A percentile compares a stretch with the other conserved stretches of the same genome.
phyloP scores from a whole-genome alignment of 192 early-diverging fungal genomes.

The Allomyces javanicus region DNA sequence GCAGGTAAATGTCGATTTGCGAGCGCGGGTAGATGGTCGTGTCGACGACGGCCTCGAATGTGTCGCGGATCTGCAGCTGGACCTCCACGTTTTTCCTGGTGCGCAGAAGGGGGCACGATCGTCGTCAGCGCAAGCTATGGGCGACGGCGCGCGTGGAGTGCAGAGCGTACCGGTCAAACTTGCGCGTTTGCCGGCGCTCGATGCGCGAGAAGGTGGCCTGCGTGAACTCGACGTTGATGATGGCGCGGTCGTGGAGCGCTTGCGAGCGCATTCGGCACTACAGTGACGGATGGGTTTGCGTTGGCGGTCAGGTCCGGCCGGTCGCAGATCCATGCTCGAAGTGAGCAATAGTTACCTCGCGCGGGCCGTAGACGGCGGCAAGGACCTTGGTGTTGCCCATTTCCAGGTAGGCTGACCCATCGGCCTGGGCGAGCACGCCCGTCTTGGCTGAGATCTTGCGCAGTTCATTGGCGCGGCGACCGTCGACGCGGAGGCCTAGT shows the following conservation, averaged over 20 bases:
- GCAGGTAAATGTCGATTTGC: slow-evolving; percentile 81
- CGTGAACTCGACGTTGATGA: slow-evolving; percentile 76
- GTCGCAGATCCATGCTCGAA: too few species aligned
- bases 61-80: slow-evolving; percentile 42
- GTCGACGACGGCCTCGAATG: slow-evolving; percentile 75
- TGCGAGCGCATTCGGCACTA: slow-evolving; percentile 34
- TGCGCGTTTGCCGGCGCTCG: slow-evolving; percentile 63
- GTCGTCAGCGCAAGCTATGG: background rate
- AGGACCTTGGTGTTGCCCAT: slow-evolving; percentile 91
- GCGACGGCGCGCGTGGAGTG: background rate
- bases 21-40: slow-evolving; percentile 56
- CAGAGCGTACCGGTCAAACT: slow-evolving; percentile 52
- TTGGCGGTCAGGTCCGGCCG: too few species aligned
- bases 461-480: slow-evolving; percentile 72
- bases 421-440: slow-evolving; percentile 57
- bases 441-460: slow-evolving; percentile 62
- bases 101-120: too few species aligned
- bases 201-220: slow-evolving; percentile 78
- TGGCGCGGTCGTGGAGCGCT: slow-evolving; percentile 46
- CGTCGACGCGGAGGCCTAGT: slow-evolving; percentile 78
- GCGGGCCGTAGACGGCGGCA: slow-evolving; percentile 78
- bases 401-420: slow-evolving; percentile 87
- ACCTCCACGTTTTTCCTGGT: background rate
- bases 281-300: background rate
- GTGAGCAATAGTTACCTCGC: slow-evolving; percentile 29